Percentiles rank a stretch among this genome's conserved stretches.
Conservation (phyloP, 169 alveolate species). For the Eimeria sp. region DNA sequence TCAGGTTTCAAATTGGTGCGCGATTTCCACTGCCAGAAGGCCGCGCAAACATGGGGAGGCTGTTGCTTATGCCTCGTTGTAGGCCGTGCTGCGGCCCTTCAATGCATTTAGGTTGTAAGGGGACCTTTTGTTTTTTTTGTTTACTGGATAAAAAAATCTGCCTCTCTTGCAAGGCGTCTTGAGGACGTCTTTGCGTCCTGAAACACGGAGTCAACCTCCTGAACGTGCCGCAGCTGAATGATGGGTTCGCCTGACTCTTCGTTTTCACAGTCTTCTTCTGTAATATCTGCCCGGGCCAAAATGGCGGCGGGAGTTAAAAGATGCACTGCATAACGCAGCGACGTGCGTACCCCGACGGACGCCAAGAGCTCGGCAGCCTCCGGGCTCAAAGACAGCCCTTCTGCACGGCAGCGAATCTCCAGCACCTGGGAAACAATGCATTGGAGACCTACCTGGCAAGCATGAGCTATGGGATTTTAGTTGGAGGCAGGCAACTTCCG, state of each 20-base stretch:
- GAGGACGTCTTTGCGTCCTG: constrained; percentile 99
- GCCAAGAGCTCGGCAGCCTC: constrained; percentile 98
- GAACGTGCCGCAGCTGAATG: constrained; percentile 95
- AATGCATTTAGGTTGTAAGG: background rate
- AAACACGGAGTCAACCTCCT: constrained; percentile 97
- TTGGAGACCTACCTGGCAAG: background rate
- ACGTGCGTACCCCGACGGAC: constrained; percentile 97
- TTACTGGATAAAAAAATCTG: constrained; percentile 73
- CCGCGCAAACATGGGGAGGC: background rate
- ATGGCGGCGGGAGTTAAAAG: constrained; percentile 98
- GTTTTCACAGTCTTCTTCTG: constrained; percentile 48
- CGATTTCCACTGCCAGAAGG: background rate
- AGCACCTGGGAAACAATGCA: constrained; percentile 92
- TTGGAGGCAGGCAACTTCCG: background rate
- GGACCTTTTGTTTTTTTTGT: constrained; percentile 5
- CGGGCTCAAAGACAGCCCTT: constrained; percentile 91
- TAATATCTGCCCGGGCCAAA: constrained; percentile 94
- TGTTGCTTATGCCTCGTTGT: background rate
- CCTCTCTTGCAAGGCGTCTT: constrained; percentile 95
- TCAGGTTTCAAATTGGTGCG: background rate
- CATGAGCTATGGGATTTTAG: constrained; percentile 42
- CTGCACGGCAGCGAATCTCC: constrained; percentile 98
- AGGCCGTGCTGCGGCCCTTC: background rate
- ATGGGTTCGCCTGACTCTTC: constrained; percentile 91
- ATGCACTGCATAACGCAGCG: constrained; percentile 97